Evolutionary conservation across 805 yeast species (phyloP).

Genomic region (Soucietia sequanensis): DNA sequence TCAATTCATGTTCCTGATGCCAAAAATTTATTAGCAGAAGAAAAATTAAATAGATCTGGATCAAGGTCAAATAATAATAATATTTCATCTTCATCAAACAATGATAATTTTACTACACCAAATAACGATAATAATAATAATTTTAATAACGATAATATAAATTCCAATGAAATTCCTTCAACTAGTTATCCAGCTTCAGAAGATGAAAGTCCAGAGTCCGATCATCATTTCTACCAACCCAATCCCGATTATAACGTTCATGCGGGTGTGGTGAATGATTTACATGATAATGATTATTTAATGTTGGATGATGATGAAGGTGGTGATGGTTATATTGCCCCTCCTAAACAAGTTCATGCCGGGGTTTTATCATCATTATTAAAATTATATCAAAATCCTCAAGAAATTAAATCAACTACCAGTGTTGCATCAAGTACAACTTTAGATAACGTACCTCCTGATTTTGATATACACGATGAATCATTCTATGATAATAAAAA

Average conservation of each 20-base stretch:
- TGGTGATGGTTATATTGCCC: constrained; percentile 34
- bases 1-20: constrained; percentile 44
- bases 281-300: constrained; percentile 28
- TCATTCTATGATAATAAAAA: constrained; percentile 8
- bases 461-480: constrained; percentile 7
- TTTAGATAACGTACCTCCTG: no score
- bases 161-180: not conserved
- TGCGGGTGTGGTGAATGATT: constrained; percentile 22
- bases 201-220: constrained; percentile 2
- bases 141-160: no score
- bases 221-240: constrained; percentile 36
- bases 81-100: no score
- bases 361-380: constrained; percentile 83
- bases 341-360: constrained; percentile 63
- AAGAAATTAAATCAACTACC: constrained; percentile 23
- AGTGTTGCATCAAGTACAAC: constrained; percentile 21
- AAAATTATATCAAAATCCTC: constrained; percentile 59
- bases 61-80: no score
- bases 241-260: constrained; percentile 45
- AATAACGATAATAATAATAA: no score
- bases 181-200: not conserved
- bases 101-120: no score
- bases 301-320: constrained; percentile 30
- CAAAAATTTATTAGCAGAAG: constrained; percentile 3
- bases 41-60: not conserved